Evolutionary conservation across 2,329 filamentous ascomycete genomes (phyloP), one percentile per base, ranked within the genome.

Genomic region (Diaporthe sp.): DNA sequence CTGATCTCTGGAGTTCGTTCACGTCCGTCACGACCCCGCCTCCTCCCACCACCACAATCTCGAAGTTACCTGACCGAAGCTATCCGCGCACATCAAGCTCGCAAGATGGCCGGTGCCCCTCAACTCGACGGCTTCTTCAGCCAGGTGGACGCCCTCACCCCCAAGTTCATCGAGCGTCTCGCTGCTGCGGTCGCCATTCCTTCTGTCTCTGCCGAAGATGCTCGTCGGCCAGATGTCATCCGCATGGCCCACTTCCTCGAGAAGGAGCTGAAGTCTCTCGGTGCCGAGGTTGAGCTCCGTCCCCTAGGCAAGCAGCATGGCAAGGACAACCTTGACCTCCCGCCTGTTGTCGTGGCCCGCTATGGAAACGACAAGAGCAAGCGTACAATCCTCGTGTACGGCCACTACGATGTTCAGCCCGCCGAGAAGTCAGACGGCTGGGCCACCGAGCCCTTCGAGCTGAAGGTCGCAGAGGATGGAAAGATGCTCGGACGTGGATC

Each of bases 361-460:
- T 98, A 98, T 84, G 96, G 97, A 79, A 94, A 92, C 84, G 96
- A 98, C 84, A 93, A 94, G 85, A 95, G 91, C 85, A 99, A 98
- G 91, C 92, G 94, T 76, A 98, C 96, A 49, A 97, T 99, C 79
- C 90, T 99, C 77, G 95, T 99, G 62, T 99, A 99, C 83, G 97
- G 97, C 65, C 97, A 99, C 88, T 99, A 99, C 87, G 97, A 99
- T 84, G 97, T 99, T 49, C 97, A 99, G 87, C 97, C 97, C 37
- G 97, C 97, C 46, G 91, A 96, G 82, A 94, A 94, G 88, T 94
- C 94, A 79, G 97, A 99, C 81, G 97, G 97, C 78, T 99, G 97
- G 97, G 92, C 93, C 72, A 98, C 96, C 3, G 94, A 98, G 84
- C 97, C 97, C 8, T 99, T 98, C 85, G 92, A 94, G 77, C 90